phyloP scores from a whole-genome alignment of 139 green algal species.

The Edaphochlamys debaryana region DNA sequence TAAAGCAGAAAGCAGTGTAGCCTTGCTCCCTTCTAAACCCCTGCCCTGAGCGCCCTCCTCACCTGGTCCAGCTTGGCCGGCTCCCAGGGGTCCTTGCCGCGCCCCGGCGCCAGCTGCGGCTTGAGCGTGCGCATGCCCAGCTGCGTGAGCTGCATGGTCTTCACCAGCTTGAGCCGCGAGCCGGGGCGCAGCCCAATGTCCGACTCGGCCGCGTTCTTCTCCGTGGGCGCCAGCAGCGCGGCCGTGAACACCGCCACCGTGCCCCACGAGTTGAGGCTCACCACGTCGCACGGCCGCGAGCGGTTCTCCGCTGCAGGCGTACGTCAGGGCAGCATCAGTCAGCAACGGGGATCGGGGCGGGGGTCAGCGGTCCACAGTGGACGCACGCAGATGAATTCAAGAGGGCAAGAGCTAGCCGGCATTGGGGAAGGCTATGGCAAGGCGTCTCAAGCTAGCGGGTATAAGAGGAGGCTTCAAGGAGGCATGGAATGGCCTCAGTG shows the following conservation, averaged over 20 bases:
- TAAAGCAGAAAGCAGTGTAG: too few relatives aligned
- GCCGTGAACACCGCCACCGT: slow-evolving; percentile 52
- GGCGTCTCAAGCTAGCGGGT: too few relatives aligned
- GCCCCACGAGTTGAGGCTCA: slow-evolving; percentile 52
- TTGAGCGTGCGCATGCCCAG: slow-evolving; percentile 47
- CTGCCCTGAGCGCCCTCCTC: too few relatives aligned
- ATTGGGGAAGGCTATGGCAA: too few relatives aligned
- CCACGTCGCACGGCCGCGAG: slow-evolving; percentile 42
- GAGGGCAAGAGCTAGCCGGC: too few relatives aligned
- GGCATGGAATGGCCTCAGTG: too few relatives aligned
- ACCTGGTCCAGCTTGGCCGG: slow-evolving; percentile 16
- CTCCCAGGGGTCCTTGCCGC: background rate
- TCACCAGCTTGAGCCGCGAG: slow-evolving; percentile 58
- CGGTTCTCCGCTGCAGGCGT: slow-evolving; percentile 30
- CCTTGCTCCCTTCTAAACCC: too few relatives aligned
- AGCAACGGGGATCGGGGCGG: too few relatives aligned
- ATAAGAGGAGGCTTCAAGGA: too few relatives aligned
- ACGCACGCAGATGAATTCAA: background rate
- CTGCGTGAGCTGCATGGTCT: slow-evolving; percentile 23
- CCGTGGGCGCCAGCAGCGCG: slow-evolving; percentile 34
- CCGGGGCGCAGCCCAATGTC: slow-evolving; percentile 62
- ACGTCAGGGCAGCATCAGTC: too few relatives aligned
- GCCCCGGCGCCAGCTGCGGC: background rate
- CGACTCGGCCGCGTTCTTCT: slow-evolving; percentile 35
- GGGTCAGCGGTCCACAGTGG: background rate